Base-by-base conservation (phyloP, 2,329 filamentous ascomycete genomes). In the Colletotrichum orbiculare region DNA sequence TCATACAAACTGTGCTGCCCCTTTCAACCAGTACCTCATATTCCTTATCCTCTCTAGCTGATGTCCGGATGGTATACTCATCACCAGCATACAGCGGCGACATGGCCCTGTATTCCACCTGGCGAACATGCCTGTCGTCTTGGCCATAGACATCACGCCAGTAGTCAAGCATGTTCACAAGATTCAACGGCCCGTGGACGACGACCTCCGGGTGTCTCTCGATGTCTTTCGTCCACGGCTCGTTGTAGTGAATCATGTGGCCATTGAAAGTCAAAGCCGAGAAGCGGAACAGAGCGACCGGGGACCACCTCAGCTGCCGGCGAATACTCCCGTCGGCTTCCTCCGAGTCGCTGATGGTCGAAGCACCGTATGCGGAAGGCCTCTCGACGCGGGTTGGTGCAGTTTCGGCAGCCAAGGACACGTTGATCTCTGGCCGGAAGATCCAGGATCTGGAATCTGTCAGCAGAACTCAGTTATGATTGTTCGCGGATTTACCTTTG, bases 231-330 rank as follows among this genome's bases (percentile, higher is more conserved):
- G 87, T 87, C 81, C 91, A 95, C 11, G 81, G 73, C 33, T 85
- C 83, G 72, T 94, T 91, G 70, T 95, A 90, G 75, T 97, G 94
- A 59, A 97, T 96, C 69, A 88, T 89, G 76, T 97, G 94, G 0
- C 88, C 92, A 73, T 97, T 97, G 80, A 94, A 94, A 0, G 92
- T 96, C 45, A 97, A 79, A 0, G 92, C 92, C 0, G 91, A 94
- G 80, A 94, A 97, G 15, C 92, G 87, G 77, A 96, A 96, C 1
- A 97, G 83, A 2, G 78, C 81, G 0, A 80, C 78, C 0, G 81
- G 76, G 0, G 83, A 85, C 81, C 80, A 84, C 17, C 71, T 70
- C 5, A 83, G 57, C 12, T 74, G 72, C 9, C 81, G 72, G 0
- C 67, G 47, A 0, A 72, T 72, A 43, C 67, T 69, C 2, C 52